Percentiles rank a stretch among this genome's conserved stretches.
Evolutionary conservation across 345 rosid species (phyloP).

Genomic region (Syzygium grande): DNA sequence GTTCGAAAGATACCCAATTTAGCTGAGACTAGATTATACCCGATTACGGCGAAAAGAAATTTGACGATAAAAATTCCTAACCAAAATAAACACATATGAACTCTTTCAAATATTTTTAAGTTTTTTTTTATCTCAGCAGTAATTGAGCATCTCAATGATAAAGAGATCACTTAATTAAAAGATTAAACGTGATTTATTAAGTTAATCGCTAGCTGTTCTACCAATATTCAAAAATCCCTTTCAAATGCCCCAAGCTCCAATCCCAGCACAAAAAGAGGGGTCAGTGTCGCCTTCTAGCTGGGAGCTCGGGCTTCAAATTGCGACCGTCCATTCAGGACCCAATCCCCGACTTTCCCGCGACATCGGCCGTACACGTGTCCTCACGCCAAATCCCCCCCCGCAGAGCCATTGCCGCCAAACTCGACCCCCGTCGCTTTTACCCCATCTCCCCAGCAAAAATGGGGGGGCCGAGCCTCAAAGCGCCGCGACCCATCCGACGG

Average conservation of each 20-base stretch:
- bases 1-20: not conserved
- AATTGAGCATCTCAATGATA: not conserved
- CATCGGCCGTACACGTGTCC: not conserved
- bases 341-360: not conserved
- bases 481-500: not conserved
- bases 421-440: not conserved
- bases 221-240: not conserved
- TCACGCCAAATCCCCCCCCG: not conserved
- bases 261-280: not conserved
- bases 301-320: not conserved
- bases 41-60: accelerated
- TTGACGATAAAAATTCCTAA: not conserved
- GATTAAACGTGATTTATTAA: not conserved
- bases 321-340: not conserved
- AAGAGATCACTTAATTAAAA: not conserved
- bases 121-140: not conserved
- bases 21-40: not conserved
- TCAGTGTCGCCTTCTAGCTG: not conserved
- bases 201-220: not conserved
- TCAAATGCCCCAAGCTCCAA: not conserved
- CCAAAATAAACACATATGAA: not conserved
- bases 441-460: not conserved
- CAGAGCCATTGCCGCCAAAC: not conserved
- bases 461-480: not conserved
- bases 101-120: not conserved